phyloP scores from a whole-genome alignment of 306 rosid species.

The Citrullus mucosospermus region DNA sequence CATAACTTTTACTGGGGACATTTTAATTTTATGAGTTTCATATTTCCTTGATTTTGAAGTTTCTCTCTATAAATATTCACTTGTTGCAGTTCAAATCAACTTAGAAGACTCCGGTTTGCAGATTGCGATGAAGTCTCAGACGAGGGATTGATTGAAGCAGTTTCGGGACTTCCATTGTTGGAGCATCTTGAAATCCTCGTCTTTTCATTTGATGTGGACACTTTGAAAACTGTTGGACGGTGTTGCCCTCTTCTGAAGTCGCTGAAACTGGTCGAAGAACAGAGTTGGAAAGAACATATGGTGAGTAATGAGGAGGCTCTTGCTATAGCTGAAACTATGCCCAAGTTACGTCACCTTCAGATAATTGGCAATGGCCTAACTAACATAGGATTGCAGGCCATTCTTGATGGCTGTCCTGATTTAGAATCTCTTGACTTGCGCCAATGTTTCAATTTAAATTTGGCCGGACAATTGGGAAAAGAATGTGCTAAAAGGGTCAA shows the following conservation, averaged over 20 bases:
- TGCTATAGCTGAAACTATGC: constrained; percentile 39
- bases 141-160: constrained; percentile 29
- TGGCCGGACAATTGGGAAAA: constrained; percentile 23
- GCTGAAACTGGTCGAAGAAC: constrained; percentile 24
- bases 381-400: constrained; percentile 36
- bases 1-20: neutral
- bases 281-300: neutral
- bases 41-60: neutral
- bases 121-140: constrained; percentile 27
- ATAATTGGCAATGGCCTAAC: constrained; percentile 44
- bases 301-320: constrained; percentile 25
- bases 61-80: neutral
- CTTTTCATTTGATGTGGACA: neutral
- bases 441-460: constrained; percentile 27
- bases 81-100: constrained; percentile 29
- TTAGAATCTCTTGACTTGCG: constrained; percentile 63
- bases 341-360: constrained; percentile 35
- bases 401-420: constrained; percentile 49
- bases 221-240: constrained; percentile 34
- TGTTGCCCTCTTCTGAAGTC: constrained; percentile 38
- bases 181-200: constrained; percentile 34
- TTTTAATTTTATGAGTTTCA: neutral
- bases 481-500: constrained; percentile 34
- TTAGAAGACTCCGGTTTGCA: constrained; percentile 30
- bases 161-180: constrained; percentile 30